Evolutionary conservation across 768 basidiomycete species (phyloP).

Genomic region (Roridomyces roridus): DNA sequence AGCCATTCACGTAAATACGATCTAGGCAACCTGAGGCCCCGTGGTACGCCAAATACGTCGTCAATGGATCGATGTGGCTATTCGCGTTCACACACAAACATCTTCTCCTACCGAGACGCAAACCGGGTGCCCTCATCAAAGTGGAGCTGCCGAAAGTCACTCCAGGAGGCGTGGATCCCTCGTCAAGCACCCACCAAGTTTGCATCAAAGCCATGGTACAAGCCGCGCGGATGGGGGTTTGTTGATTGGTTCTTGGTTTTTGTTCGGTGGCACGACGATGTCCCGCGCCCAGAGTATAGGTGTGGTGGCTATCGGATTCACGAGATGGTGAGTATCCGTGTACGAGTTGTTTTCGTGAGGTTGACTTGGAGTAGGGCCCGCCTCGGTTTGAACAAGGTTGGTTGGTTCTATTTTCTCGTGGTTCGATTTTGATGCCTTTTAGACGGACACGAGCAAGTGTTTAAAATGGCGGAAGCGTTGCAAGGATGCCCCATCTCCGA

Average conservation of each 20-base stretch:
- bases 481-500: conserved; percentile 49
- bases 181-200: conserved; percentile 31
- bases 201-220: conserved; percentile 53
- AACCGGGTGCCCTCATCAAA: conserved; percentile 27
- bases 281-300: conserved; percentile 46
- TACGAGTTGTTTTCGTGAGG: neutral
- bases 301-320: conserved; percentile 49
- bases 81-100: conserved; percentile 42
- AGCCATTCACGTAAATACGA: too few relatives aligned
- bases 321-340: conserved; percentile 41
- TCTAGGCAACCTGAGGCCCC: conserved; percentile 46
- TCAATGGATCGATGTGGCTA: conserved; percentile 28
- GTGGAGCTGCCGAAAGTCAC: conserved; percentile 28
- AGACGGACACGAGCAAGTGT: conserved; percentile 48
- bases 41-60: conserved; percentile 34
- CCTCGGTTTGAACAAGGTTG: conserved; percentile 41
- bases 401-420: conserved; percentile 3
- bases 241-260: conserved; percentile 38
- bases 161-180: too few relatives aligned
- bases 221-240: conserved; percentile 37
- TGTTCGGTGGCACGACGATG: conserved; percentile 41
- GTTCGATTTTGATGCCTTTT: neutral
- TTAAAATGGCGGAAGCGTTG: conserved; percentile 46
- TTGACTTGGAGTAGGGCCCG: conserved; percentile 38
- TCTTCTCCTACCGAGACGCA: conserved; percentile 45